phyloP scores from a whole-genome alignment of 108 stramenopile species.

The Pseudonitzschia pungens region DNA sequence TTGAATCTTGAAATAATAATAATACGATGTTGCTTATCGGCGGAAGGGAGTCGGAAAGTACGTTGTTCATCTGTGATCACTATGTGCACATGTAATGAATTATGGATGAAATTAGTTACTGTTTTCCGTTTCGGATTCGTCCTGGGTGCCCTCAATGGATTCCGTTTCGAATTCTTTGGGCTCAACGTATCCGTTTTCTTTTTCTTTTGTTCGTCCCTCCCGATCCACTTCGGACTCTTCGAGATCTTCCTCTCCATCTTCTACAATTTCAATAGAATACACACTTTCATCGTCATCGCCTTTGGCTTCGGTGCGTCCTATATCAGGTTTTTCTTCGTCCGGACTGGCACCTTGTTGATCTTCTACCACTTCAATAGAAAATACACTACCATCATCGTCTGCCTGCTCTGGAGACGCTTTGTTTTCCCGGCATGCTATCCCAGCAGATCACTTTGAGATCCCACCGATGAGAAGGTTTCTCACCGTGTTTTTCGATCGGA shows the following conservation, averaged over 20 bases:
- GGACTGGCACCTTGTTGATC: background rate
- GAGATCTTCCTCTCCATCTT: background rate
- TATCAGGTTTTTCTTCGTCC: background rate
- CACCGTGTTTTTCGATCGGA: background rate
- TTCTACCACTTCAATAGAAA: conserved; percentile 1
- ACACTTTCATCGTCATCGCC: conserved; percentile 23
- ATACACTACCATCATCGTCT: background rate
- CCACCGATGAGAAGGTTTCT: background rate
- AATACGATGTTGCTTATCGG: too few species aligned
- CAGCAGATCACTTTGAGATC: conserved; percentile 1
- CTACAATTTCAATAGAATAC: conserved; percentile 4
- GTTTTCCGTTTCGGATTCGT: too few species aligned
- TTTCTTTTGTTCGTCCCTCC: background rate
- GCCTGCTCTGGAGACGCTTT: background rate
- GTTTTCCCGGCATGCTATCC: background rate
- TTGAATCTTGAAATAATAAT: too few species aligned
- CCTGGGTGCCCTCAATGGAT: too few species aligned
- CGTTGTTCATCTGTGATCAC: too few species aligned
- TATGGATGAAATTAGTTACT: too few species aligned
- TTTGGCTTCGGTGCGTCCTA: background rate
- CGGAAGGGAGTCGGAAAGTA: too few species aligned
- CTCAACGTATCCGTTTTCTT: background rate
- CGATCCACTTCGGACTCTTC: background rate
- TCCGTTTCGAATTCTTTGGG: background rate
- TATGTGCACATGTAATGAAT: too few species aligned